These are phyloP conservation scores for Knufia petricola DNA, from an alignment of 2,329 filamentous ascomycete genomes.

Conservation along the genomic window DNA sequence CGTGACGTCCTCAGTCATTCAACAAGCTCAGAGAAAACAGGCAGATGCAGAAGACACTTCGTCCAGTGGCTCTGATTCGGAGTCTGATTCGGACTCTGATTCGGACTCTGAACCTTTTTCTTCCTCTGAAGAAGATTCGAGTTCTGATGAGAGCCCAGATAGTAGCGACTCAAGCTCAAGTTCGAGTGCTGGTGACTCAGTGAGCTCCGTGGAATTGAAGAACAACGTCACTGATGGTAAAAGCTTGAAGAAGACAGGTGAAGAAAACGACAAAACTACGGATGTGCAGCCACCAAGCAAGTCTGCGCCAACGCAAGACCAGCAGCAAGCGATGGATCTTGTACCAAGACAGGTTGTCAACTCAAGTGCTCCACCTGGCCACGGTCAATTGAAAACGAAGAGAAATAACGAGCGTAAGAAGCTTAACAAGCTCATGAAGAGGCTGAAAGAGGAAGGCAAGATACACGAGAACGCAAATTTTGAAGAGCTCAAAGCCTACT, in stretches of 20 bases:
- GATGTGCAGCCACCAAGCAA: background rate
- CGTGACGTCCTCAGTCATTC: conserved; percentile 1
- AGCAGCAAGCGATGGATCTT: background rate
- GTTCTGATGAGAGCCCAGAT: conserved; percentile 16
- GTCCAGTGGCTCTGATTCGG: conserved; percentile 11
- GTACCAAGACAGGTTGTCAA: background rate
- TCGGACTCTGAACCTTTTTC: conserved; percentile 24
- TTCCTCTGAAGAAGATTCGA: conserved; percentile 22
- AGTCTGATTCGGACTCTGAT: conserved; percentile 23
- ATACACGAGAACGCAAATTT: conserved; percentile 44
- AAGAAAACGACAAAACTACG: background rate
- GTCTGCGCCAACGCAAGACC: background rate
- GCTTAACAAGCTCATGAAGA: conserved; percentile 39
- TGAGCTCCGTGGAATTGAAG: background rate
- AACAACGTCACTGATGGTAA: background rate
- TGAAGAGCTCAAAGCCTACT: conserved; percentile 36
- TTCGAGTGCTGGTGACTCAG: conserved; percentile 1
- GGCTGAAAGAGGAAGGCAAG: conserved; percentile 45
- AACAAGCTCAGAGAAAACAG: background rate
- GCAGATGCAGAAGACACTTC: conserved; percentile 12
- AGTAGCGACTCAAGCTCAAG: conserved; percentile 9
- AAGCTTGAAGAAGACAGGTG: background rate
- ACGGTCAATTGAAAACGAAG: conserved; percentile 44
- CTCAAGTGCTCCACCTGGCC: conserved; percentile 31
- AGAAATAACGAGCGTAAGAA: conserved; percentile 47